These are phyloP conservation scores for Primulina tabacum DNA, from an alignment of 257 asterid genomes.

Conservation along the genomic window DNA sequence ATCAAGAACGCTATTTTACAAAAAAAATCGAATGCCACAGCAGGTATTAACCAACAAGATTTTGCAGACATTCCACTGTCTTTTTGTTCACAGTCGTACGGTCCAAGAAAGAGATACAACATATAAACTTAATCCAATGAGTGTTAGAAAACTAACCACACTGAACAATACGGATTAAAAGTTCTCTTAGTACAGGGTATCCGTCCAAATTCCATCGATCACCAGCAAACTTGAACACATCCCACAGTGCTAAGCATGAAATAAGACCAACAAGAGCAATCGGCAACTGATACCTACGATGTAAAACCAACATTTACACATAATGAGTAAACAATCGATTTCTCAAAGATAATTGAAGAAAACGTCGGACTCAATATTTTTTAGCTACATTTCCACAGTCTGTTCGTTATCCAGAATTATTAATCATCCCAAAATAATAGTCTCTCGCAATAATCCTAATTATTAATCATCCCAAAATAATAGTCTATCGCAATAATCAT, in stretches of 20 bases:
- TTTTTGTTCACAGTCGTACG: neutral
- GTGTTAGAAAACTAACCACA: conserved; percentile 61
- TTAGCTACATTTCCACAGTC: neutral
- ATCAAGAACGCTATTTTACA: neutral
- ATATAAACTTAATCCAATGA: neutral
- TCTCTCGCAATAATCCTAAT: too few species aligned
- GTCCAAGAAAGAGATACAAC: conserved; percentile 6
- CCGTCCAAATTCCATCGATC: conserved; percentile 61
- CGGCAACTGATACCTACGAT: conserved; percentile 79
- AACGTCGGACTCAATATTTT: neutral
- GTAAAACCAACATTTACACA: conserved; percentile 21
- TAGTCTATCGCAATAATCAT: too few species aligned
- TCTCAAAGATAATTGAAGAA: neutral
- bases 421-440: neutral
- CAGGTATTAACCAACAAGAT: neutral
- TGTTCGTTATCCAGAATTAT: neutral
- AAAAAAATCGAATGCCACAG: neutral
- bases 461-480: too few species aligned
- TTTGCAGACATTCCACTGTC: neutral
- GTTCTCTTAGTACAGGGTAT: conserved; percentile 44
- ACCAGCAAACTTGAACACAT: conserved; percentile 51
- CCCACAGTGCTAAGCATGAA: conserved; percentile 82
- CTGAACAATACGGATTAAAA: conserved; percentile 56
- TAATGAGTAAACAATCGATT: neutral
- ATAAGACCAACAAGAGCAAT: conserved; percentile 72